These are phyloP conservation scores for Phialocephala sp. DNA, from an alignment of 2,329 filamentous ascomycete species.

Conservation along the genomic window DNA sequence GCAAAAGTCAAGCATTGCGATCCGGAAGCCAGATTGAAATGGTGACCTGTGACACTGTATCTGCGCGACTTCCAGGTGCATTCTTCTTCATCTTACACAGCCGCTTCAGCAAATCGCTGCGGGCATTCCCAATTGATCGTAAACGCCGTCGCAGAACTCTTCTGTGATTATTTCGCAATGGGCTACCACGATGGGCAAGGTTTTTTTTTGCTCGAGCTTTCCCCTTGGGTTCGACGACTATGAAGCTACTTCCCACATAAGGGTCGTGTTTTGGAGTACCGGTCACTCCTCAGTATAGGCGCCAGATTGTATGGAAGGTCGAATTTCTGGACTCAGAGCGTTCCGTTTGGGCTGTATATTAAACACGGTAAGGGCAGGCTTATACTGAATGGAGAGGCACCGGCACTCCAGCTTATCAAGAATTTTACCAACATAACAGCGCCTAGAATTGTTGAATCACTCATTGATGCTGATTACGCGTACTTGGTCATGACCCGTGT, in stretches of 20 bases:
- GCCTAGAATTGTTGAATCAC: slow-evolving; percentile 16
- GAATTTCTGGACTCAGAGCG: slow-evolving; percentile 11
- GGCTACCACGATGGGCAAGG: background rate
- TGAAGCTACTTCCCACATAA: slow-evolving; percentile 13
- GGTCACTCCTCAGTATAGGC: slow-evolving; percentile 12
- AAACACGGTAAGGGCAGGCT: slow-evolving; percentile 14
- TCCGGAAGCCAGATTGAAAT: background rate
- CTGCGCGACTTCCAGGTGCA: slow-evolving; percentile 11
- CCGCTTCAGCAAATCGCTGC: slow-evolving; percentile 19
- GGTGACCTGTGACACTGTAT: background rate
- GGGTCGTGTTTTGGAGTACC: slow-evolving; percentile 7
- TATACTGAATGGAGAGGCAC: slow-evolving; percentile 8
- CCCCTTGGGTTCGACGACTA: background rate
- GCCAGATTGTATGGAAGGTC: slow-evolving; percentile 11
- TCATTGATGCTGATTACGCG: slow-evolving; percentile 11
- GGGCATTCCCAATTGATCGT: background rate
- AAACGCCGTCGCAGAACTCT: too few species aligned
- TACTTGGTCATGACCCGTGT: slow-evolving; percentile 22
- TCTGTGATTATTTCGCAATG: background rate
- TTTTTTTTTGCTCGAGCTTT: background rate
- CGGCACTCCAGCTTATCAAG: slow-evolving; percentile 17
- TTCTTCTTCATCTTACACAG: slow-evolving; percentile 14
- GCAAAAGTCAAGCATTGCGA: slow-evolving; percentile 1
- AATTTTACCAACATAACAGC: slow-evolving; percentile 14
- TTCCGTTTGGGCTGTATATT: slow-evolving; percentile 21